These are phyloP conservation scores for Teratosphaeria destructans DNA, from an alignment of 2,329 filamentous ascomycete species.

Conservation along the genomic window DNA sequence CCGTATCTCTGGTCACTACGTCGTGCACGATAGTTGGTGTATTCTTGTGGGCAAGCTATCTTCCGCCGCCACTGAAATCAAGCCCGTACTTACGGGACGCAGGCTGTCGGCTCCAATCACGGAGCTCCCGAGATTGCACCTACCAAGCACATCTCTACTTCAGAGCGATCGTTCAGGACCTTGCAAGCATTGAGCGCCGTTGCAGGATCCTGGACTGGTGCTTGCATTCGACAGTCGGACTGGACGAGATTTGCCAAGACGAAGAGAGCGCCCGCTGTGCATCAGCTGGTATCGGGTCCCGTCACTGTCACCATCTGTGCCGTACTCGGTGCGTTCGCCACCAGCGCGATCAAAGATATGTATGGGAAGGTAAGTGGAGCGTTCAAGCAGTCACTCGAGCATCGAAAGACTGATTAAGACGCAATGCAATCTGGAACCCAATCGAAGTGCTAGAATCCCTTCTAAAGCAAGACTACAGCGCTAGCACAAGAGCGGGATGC, in stretches of 20 bases:
- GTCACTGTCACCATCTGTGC: slow-evolving; percentile 2
- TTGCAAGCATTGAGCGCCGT: not conserved
- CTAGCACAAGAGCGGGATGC: slow-evolving; percentile 15
- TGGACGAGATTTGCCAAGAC: slow-evolving; percentile 9
- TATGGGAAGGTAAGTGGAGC: not conserved
- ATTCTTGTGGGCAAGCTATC: not conserved
- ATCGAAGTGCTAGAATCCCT: not conserved
- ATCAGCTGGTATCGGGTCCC: slow-evolving; percentile 17
- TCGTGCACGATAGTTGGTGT: not conserved
- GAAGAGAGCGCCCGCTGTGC: slow-evolving; percentile 1
- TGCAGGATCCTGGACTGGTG: slow-evolving; percentile 1
- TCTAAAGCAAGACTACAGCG: slow-evolving; percentile 4
- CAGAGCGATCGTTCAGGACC: not conserved
- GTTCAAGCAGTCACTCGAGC: not conserved
- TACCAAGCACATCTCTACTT: not conserved
- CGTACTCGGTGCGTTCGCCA: not conserved
- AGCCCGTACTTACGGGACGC: not conserved
- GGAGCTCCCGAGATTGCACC: not conserved
- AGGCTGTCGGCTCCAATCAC: not conserved
- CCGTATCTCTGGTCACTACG: not conserved
- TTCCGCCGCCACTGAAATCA: not conserved
- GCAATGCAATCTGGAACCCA: not conserved
- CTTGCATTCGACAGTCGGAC: slow-evolving; percentile 5
- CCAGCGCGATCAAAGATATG: not conserved
- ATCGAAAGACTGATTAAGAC: not conserved